These are phyloP conservation scores for Cladosporium sp. DNA, from an alignment of 2,329 filamentous ascomycete genomes.

Conservation along the genomic window DNA sequence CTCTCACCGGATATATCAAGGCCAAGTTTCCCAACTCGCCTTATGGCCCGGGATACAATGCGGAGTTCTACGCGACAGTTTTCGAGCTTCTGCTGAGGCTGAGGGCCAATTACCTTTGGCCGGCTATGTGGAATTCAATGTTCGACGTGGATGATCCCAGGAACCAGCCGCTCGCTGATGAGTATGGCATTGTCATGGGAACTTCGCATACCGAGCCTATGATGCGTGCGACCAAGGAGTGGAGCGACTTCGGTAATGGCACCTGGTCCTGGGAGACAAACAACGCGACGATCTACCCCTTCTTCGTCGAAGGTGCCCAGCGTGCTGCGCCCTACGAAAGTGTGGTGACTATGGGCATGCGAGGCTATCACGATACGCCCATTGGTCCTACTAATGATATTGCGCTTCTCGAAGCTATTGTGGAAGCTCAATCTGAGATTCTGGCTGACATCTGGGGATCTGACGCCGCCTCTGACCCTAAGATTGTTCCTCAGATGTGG, in stretches of 20 bases:
- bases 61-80: slow-evolving; percentile 64
- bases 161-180: slow-evolving; percentile 66
- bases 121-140: slow-evolving; percentile 66
- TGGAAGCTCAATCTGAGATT: slow-evolving; percentile 57
- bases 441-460: slow-evolving; percentile 53
- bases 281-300: slow-evolving; percentile 63
- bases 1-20: slow-evolving; percentile 62
- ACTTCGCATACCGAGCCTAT: slow-evolving; percentile 72
- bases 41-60: slow-evolving; percentile 29
- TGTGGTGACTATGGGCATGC: slow-evolving; percentile 57
- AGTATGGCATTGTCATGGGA: slow-evolving; percentile 70
- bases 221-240: slow-evolving; percentile 54
- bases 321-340: slow-evolving; percentile 63
- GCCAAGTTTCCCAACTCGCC: slow-evolving; percentile 43
- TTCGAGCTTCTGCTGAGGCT: slow-evolving; percentile 68
- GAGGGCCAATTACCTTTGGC: slow-evolving; percentile 73
- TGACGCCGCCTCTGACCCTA: slow-evolving; percentile 44
- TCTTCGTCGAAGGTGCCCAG: slow-evolving; percentile 63
- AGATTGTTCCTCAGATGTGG: slow-evolving; percentile 64
- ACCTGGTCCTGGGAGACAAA: slow-evolving; percentile 68
- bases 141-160: slow-evolving; percentile 67
- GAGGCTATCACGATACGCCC: slow-evolving; percentile 64
- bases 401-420: slow-evolving; percentile 56
- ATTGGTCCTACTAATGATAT: slow-evolving; percentile 56
- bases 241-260: slow-evolving; percentile 49